Conservation (phyloP, 306 rosid genomes). For the Dryas alaskensis region DNA sequence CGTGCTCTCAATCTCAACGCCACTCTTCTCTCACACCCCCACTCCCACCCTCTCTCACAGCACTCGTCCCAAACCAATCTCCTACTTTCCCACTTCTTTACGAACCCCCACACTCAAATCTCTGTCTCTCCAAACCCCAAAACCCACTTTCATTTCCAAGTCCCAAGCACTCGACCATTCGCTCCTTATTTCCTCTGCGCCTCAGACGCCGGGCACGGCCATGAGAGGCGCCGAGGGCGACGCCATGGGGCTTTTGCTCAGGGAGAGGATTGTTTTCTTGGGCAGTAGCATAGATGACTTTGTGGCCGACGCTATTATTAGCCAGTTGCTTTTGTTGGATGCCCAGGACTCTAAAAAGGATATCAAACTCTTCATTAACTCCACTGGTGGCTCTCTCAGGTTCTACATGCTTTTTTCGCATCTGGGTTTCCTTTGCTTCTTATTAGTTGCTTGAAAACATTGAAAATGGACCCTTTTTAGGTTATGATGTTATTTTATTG, state of each 20-base stretch:
- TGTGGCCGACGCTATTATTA: slow-evolving; percentile 80
- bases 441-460: not conserved
- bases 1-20: slow-evolving; percentile 55
- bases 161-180: slow-evolving; percentile 7
- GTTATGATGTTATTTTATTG: not conserved
- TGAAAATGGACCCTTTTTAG: not conserved
- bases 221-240: slow-evolving; percentile 70
- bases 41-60: slow-evolving; percentile 18
- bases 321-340: slow-evolving; percentile 84
- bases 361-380: slow-evolving; percentile 82
- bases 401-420: slow-evolving; percentile 4
- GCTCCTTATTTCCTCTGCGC: slow-evolving; percentile 28
- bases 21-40: slow-evolving; percentile 21
- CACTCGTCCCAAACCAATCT: slow-evolving; percentile 34
- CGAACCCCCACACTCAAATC: slow-evolving; percentile 14
- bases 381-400: slow-evolving; percentile 94
- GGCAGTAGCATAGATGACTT: slow-evolving; percentile 79
- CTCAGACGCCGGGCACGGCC: slow-evolving; percentile 62
- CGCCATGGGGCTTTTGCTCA: slow-evolving; percentile 76
- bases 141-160: slow-evolving; percentile 23
- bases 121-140: slow-evolving; percentile 16
- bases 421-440: slow-evolving; percentile 2
- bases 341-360: slow-evolving; percentile 80
- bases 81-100: slow-evolving; percentile 17
- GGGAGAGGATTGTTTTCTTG: slow-evolving; percentile 91